A percentile compares a stretch with the other conserved stretches of the same genome.
These are phyloP conservation scores for Xylaria sp. DNA, from an alignment of 2,329 filamentous ascomycete genomes.

Conservation along the genomic window DNA sequence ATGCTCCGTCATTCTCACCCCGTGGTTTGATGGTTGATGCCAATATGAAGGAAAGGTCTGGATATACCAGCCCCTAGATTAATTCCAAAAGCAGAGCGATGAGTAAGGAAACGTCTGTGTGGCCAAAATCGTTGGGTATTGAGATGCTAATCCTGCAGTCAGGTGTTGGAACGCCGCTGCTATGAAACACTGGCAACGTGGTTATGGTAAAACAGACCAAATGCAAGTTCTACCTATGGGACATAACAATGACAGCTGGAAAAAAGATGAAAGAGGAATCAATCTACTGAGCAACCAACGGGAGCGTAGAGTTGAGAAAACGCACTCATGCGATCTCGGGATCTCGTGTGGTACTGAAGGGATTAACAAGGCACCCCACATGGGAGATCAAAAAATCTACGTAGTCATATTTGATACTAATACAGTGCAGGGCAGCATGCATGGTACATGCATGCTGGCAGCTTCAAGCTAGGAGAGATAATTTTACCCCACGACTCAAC, in stretches of 20 bases:
- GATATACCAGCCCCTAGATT: slow-evolving; percentile 30
- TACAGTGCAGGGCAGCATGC: slow-evolving; percentile 32
- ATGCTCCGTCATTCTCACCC: slow-evolving; percentile 43
- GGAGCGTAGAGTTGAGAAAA: slow-evolving; percentile 41
- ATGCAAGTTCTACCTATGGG: slow-evolving; percentile 43
- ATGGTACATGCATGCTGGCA: slow-evolving; percentile 36
- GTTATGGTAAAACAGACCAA: slow-evolving; percentile 38
- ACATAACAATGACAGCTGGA: slow-evolving; percentile 32
- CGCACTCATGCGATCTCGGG: slow-evolving; percentile 42
- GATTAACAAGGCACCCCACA: slow-evolving; percentile 41
- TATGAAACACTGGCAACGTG: slow-evolving; percentile 42
- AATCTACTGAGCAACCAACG: slow-evolving; percentile 48
- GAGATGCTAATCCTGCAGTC: slow-evolving; percentile 38
- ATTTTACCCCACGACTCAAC: slow-evolving; percentile 44
- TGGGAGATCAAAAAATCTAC: slow-evolving; percentile 40
- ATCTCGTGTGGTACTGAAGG: slow-evolving; percentile 39
- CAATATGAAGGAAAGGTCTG: slow-evolving; percentile 30
- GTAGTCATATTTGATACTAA: slow-evolving; percentile 34
- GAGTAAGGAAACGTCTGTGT: slow-evolving; percentile 41
- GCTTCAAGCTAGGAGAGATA: slow-evolving; percentile 35
- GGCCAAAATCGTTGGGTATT: slow-evolving; percentile 42
- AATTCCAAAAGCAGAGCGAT: slow-evolving; percentile 28
- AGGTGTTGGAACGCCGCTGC: slow-evolving; percentile 42
- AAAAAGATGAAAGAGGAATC: slow-evolving; percentile 46
- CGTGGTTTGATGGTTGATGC: slow-evolving; percentile 21